Base-by-base conservation (phyloP, 2,329 filamentous ascomycete species). In the Byssoonygena ceratinophila region DNA sequence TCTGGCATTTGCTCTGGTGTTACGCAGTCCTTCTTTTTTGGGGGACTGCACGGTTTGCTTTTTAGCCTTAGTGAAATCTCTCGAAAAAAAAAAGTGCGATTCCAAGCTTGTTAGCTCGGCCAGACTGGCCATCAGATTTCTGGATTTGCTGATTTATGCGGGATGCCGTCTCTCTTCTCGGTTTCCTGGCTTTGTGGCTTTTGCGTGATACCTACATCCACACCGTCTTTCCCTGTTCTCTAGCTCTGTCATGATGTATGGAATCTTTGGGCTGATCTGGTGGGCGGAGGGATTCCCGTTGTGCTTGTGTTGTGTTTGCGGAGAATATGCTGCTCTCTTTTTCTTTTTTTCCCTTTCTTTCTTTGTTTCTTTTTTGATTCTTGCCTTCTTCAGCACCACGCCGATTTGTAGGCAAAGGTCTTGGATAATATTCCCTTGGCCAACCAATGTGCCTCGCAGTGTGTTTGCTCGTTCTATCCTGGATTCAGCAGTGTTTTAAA, bases 171-270 rank as follows among this genome's bases (percentile, higher is more conserved):
- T 14, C n/a, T 20, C 14, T 46, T 8, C 8, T 11, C 27, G 32
- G 27, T 18, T 22, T 31, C 4, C 9, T 9, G 27, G 9, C 27
- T n/a, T n/a, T n/a, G n/a, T n/a, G n/a, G n/a, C n/a, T 34, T 34
- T 34, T 12, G 11, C 8, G 31, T 34, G 7, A 32, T 46, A 32
- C 34, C 27, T 20, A 32, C 29, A 32, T 46, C n/a, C 7, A 20
- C 8, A 29, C 41, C 8, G 27, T 18, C n/a, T 16, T 16, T 45
- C 44, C 29, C 36, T 18, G 20, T 46, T 46, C 20, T 46, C n/a
- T 23, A 44, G 3, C 43, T 34, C 29, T 34, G 6, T 47, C 4
- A 47, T 47, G 45, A 37, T 47, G 45, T 47, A 47, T 37, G 45
- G 45, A 22, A 25, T n/a, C 34, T 47, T 29, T 46, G 18, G 27